Evolutionary conservation across 2,329 filamentous ascomycete genomes (phyloP).

Genomic region (Aspergillus ibericus): DNA sequence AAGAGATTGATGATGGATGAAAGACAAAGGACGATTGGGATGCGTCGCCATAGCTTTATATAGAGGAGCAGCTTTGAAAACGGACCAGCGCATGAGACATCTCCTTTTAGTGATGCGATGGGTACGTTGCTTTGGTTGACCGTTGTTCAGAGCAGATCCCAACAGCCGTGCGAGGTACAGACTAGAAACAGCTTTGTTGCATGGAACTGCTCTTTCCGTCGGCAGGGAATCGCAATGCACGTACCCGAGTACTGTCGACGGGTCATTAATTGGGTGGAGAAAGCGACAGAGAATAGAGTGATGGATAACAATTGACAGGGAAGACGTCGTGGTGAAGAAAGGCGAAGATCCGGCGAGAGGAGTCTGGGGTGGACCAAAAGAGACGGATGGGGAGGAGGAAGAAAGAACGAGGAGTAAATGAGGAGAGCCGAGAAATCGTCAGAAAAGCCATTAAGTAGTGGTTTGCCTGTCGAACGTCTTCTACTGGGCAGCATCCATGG

Average conservation of each 20-base stretch:
- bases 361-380: neutral
- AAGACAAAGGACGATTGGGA: constrained; percentile 1
- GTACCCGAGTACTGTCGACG: constrained; percentile 19
- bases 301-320: constrained; percentile 8
- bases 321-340: constrained; percentile 3
- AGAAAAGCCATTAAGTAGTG: neutral
- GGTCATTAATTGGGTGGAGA: constrained; percentile 20
- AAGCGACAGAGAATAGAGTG: constrained; percentile 5
- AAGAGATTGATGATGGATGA: constrained; percentile 9
- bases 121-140: constrained; percentile 14
- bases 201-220: constrained; percentile 15
- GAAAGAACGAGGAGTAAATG: neutral
- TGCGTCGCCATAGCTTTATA: constrained; percentile 23
- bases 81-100: constrained; percentile 10
- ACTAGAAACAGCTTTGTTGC: constrained; percentile 17
- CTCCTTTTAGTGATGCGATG: constrained; percentile 13
- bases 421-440: neutral
- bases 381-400: neutral
- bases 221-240: constrained; percentile 17
- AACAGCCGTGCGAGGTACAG: constrained; percentile 20
- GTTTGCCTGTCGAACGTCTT: neutral
- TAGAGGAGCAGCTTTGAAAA: constrained; percentile 20
- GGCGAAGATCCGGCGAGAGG: neutral
- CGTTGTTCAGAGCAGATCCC: constrained; percentile 12
- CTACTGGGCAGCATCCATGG: neutral